These are phyloP conservation scores for Salix koriyanagi DNA, from an alignment of 345 rosid genomes.

Conservation along the genomic window DNA sequence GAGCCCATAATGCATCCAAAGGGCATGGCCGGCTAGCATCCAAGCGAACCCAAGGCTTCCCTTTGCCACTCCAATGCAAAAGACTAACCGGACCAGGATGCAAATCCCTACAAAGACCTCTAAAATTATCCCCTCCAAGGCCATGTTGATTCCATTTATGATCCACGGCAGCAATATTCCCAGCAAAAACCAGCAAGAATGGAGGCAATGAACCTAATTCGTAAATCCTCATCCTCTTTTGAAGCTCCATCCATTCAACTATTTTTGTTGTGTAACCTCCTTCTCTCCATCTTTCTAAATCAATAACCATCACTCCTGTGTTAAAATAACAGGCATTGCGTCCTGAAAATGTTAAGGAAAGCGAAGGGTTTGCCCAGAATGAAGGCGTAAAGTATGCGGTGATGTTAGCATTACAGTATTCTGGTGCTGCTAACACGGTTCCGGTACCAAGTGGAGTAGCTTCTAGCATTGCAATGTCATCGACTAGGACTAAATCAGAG, in stretches of 20 bases:
- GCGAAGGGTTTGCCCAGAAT: constrained; percentile 37
- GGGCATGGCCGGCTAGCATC: constrained; percentile 33
- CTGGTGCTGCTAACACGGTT: constrained; percentile 37
- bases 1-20: constrained; percentile 38
- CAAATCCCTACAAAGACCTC: constrained; percentile 33
- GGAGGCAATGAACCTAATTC: constrained; percentile 43
- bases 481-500: constrained; percentile 39
- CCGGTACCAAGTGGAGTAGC: constrained; percentile 23
- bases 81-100: constrained; percentile 45
- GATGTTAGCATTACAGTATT: constrained; percentile 40
- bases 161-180: constrained; percentile 36
- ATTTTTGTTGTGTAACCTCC: constrained; percentile 37
- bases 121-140: constrained; percentile 38
- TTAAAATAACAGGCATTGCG: constrained; percentile 39
- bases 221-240: constrained; percentile 41
- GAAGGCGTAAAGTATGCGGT: constrained; percentile 37
- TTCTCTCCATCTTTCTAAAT: constrained; percentile 29
- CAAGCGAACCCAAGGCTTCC: constrained; percentile 39
- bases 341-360: constrained; percentile 27
- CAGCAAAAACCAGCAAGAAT: constrained; percentile 37
- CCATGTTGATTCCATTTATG: constrained; percentile 47
- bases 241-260: constrained; percentile 45
- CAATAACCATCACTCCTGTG: constrained; percentile 43
- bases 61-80: constrained; percentile 48
- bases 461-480: constrained; percentile 32